Base-by-base conservation (phyloP, 768 basidiomycete species). In the Collybiopsis luxurians region DNA sequence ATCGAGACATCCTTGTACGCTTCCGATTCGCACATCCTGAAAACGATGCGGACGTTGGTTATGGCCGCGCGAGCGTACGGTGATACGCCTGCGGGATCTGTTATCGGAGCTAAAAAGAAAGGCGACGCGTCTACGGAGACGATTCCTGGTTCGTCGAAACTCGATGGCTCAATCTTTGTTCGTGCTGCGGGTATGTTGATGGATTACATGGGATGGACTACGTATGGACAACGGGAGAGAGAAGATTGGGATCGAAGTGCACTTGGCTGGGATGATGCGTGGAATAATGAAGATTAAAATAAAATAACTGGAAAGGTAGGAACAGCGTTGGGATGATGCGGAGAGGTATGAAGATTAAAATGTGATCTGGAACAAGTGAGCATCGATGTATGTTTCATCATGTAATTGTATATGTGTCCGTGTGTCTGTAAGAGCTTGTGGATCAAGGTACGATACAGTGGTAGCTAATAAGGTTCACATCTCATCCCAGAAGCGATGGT, bases 181-280 rank as follows among this genome's bases (percentile, higher is more conserved):
- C 69, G 84, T 40, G 78, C 82, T 15, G 84, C 83, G 6, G 84
- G 83, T 0, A 73, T 82, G 30, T 60, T 83, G 68, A 75, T 82
- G 77, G 72, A 83, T 46, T 76, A 70, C 12, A 66, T 85, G 60
- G 82, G 84, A 0, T 86, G 83, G 84, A 77, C 79, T 1, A 64
- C 71, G 7, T 69, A 79, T 67, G 84, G 84, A 3, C 77, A 85
- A 65, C 58, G 68, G 40, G 74, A 69, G 39, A 76, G 79, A 17
- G 40, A 63, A 1, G 55, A 62, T 31, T 86, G 85, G 85, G 84
- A 85, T 66, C 58, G 75, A 27, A 82, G 79, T 64, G 83, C 75
- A 2, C 67, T 84, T 39, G 84, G 83, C 0, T 85, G 83, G 82
- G 81, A 85, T 56, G 82, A 76, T 9, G 80, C 83, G 11, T 86